Percentiles rank a stretch among this genome's conserved stretches.
These are phyloP conservation scores for Podospora appendiculata DNA, from an alignment of 495 filamentous ascomycete species.

Conservation along the genomic window DNA sequence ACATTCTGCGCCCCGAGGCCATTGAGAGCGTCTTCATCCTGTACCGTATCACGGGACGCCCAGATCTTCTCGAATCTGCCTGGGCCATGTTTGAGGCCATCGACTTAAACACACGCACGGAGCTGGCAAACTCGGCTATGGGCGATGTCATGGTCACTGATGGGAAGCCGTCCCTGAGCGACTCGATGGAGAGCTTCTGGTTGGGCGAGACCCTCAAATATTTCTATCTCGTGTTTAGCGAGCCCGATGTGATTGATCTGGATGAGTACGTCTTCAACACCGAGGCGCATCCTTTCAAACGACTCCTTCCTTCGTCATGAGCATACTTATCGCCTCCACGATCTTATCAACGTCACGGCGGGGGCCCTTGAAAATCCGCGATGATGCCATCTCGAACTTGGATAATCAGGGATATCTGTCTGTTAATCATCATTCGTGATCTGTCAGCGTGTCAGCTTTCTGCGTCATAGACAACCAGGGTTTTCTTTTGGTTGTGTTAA, in stretches of 20 bases:
- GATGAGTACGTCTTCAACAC: constrained; percentile 80
- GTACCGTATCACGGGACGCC: constrained; percentile 53
- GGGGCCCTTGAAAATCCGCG: too few relatives aligned
- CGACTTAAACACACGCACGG: constrained; percentile 37
- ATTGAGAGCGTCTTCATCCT: constrained; percentile 66
- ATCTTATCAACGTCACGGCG: too few relatives aligned
- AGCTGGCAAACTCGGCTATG: constrained; percentile 44
- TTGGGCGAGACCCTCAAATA: constrained; percentile 43
- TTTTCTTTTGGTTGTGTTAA: too few relatives aligned
- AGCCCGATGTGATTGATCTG: constrained; percentile 59
- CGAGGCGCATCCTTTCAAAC: constrained; percentile 68
- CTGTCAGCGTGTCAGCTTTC: too few relatives aligned
- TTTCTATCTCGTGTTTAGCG: constrained; percentile 75
- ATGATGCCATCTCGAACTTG: too few relatives aligned
- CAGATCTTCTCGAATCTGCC: constrained; percentile 44
- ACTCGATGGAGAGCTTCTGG: constrained; percentile 49
- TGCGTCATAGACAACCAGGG: too few relatives aligned
- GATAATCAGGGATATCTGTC: too few relatives aligned
- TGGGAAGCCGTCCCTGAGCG: constrained; percentile 18
- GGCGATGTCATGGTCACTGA: constrained; percentile 25
- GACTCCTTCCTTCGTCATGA: constrained; percentile 15
- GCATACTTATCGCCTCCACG: too few relatives aligned
- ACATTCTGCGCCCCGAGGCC: constrained; percentile 66
- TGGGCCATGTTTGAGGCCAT: constrained; percentile 54
- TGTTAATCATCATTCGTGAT: too few relatives aligned